These are phyloP conservation scores for Hirsutella thompsonii DNA, from an alignment of 2,329 filamentous ascomycete species.

Conservation along the genomic window DNA sequence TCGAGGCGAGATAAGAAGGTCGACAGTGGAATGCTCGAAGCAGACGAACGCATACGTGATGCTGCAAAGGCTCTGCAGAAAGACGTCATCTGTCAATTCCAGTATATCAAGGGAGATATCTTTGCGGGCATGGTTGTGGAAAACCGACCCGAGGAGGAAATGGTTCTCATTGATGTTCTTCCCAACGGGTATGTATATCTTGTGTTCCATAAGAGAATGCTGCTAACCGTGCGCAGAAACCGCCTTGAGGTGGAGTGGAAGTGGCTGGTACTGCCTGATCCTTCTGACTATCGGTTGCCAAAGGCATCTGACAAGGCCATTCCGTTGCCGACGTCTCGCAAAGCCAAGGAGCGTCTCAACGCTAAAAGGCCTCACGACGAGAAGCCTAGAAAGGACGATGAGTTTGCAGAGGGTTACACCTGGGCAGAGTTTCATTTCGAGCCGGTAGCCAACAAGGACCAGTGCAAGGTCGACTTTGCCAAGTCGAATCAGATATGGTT, in stretches of 20 bases:
- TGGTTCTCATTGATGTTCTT: constrained; percentile 66
- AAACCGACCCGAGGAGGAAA: constrained; percentile 65
- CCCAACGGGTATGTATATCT: constrained; percentile 58
- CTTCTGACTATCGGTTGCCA: constrained; percentile 56
- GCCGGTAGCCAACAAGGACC: constrained; percentile 41
- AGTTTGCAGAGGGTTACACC: constrained; percentile 53
- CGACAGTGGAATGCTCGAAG: constrained; percentile 56
- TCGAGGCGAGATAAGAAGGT: constrained; percentile 71
- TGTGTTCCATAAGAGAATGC: not conserved
- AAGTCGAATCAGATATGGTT: constrained; percentile 73
- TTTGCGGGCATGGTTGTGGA: constrained; percentile 83
- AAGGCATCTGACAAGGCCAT: constrained; percentile 63
- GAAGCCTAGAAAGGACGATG: constrained; percentile 50
- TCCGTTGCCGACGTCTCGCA: constrained; percentile 52
- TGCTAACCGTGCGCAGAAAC: constrained; percentile 43
- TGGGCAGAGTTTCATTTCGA: constrained; percentile 72
- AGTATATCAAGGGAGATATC: constrained; percentile 73
- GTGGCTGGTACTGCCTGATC: constrained; percentile 63
- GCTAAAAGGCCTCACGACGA: constrained; percentile 49
- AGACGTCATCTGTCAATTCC: constrained; percentile 76
- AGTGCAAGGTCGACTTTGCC: constrained; percentile 57
- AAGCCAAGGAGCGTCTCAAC: constrained; percentile 55
- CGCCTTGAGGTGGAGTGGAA: constrained; percentile 74
- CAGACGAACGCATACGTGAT: constrained; percentile 52
- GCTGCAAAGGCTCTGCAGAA: constrained; percentile 55